Base-by-base conservation (phyloP, 2,329 filamentous ascomycete species). In the Arthrinium phaeospermum region DNA sequence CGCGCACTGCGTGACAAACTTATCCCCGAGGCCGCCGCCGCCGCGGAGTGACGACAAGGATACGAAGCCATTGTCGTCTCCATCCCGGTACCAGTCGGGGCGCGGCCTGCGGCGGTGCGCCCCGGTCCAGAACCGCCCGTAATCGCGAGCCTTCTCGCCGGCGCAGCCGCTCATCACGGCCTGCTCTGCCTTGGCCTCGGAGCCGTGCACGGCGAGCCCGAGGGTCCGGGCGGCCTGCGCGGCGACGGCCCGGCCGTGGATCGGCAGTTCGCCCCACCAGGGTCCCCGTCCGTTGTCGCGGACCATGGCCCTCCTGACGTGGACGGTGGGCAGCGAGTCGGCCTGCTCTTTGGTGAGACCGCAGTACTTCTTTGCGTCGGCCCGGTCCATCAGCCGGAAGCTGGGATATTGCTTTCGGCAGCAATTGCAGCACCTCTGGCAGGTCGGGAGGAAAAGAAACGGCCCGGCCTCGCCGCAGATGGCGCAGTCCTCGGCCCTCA, bases 171-270 rank as follows among this genome's bases (percentile, higher is more conserved):
- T 12, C 49, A 19, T 7, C 57, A 14, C 10, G 4, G 19, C 22
- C 16, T 19, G 1, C 13, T 6, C 6, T 14, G 5, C 8, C 10
- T 0, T 0, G 8, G n/a, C 10, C 7, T 4, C 8, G 19, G 34
- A 37, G 22, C 57, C 34, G 34, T 64, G 30, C 57, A 41, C 57
- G 19, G 57, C 34, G 34, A 64, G 19, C 4, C 34, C 22, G 19
- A n/a, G 57, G 12, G 13, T 10, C 10, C 57, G 8, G 8, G 57
- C 57, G 1, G 19, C 10, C 57, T n/a, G 3, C 19, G 34, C 57
- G 34, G 2, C 13, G 19, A 64, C 30, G 3, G 16, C 22, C 57
- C 19, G 19, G 30, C 16, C 30, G 16, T 61, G 30, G 45, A 46
- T 46, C 3, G 6, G 2, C 53, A 16, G 6, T 37, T 6, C 37